Evolutionary conservation across 192 early-diverging fungal genomes (phyloP).

Genomic region (Backusella mclennaniae): DNA sequence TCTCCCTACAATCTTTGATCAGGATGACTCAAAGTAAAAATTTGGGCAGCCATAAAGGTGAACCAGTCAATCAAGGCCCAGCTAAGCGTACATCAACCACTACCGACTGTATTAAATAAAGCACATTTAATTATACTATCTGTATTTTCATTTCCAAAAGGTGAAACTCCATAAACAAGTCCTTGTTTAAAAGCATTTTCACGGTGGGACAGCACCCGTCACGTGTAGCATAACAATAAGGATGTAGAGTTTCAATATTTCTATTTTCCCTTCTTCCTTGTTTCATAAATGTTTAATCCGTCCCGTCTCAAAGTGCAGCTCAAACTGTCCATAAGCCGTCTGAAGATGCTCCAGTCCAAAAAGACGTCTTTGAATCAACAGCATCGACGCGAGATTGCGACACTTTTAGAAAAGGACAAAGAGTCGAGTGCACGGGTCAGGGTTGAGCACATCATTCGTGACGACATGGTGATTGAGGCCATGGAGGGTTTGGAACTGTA

Average conservation of each 20-base stretch:
- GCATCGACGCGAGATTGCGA: conserved; percentile 82
- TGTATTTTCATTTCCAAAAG: no score
- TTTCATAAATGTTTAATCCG: conserved; percentile 45
- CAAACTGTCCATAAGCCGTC: conserved; percentile 82
- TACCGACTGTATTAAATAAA: no score
- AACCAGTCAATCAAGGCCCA: no score
- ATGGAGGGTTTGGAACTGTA: conserved; percentile 92
- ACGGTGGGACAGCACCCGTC: not conserved
- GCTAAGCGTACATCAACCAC: no score
- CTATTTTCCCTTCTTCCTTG: not conserved
- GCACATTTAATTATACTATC: no score
- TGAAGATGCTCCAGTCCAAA: conserved; percentile 88
- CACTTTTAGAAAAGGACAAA: conserved; percentile 79
- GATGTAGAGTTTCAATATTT: not conserved
- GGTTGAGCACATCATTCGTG: conserved; percentile 92
- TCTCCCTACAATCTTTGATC: no score
- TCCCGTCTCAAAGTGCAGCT: conserved; percentile 83
- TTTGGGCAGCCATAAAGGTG: no score
- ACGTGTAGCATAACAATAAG: not conserved
- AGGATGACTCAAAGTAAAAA: no score
- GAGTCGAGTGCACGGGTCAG: conserved; percentile 83
- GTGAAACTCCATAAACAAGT: no score
- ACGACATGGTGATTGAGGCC: conserved; percentile 89
- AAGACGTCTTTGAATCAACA: conserved; percentile 72
- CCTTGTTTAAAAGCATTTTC: no score